A percentile compares a stretch with the other conserved stretches of the same genome.
Conservation (phyloP, 352 stramenopile species). For the Globisporangium parvum region DNA sequence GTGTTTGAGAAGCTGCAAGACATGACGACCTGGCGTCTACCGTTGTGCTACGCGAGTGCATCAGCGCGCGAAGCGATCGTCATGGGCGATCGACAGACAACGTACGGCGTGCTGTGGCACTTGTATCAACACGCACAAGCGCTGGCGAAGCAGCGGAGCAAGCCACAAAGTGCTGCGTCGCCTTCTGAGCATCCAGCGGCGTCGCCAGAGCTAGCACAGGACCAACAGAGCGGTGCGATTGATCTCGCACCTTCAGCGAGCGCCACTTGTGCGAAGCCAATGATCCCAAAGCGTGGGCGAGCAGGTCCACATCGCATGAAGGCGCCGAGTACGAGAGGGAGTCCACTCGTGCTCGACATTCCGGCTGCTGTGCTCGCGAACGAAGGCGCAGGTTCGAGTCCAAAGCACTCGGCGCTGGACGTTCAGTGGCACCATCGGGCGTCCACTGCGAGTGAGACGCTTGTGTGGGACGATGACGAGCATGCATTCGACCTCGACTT, state of each 20-base stretch:
- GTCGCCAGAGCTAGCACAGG: neutral
- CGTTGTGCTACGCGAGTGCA: slow-evolving; percentile 13
- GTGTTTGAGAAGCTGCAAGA: slow-evolving; percentile 16
- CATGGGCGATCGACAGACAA: slow-evolving; percentile 38
- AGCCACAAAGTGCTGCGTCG: neutral
- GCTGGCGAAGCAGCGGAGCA: neutral
- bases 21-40: slow-evolving; percentile 7
- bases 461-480: neutral
- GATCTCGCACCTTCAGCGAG: too few species aligned
- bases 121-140: slow-evolving; percentile 29
- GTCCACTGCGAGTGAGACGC: too few species aligned
- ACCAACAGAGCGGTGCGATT: neutral
- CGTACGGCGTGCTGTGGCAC: slow-evolving; percentile 46
- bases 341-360: slow-evolving; percentile 17
- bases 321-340: neutral
- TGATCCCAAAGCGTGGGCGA: neutral
- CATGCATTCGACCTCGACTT: slow-evolving; percentile 8
- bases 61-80: slow-evolving; percentile 27
- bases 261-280: neutral
- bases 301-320: neutral
- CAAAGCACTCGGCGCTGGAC: too few species aligned
- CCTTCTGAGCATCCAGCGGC: too few species aligned
- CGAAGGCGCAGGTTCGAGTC: neutral
- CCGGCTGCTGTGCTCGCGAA: slow-evolving; percentile 15
- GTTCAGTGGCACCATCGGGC: too few species aligned